phyloP scores from a whole-genome alignment of 345 rosid genomes.

The Citrus unshiu region DNA sequence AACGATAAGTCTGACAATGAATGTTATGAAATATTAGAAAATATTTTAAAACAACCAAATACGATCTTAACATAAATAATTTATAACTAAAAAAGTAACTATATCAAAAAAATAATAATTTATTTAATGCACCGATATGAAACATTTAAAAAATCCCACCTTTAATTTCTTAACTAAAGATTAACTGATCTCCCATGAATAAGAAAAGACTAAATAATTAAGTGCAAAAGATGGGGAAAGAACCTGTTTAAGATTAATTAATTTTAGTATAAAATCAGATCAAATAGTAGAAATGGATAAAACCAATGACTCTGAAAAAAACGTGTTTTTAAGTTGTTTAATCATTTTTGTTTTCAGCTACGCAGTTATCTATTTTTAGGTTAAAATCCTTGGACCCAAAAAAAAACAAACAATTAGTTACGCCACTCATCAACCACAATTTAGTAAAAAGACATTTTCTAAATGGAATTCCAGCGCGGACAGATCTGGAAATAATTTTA shows the following conservation, averaged over 20 bases:
- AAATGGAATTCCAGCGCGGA: background rate
- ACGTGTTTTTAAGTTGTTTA: background rate
- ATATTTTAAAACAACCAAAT: too few species aligned
- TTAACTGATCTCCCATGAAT: background rate
- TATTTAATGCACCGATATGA: background rate
- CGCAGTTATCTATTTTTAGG: background rate
- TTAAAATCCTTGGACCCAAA: background rate
- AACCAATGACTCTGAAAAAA: background rate
- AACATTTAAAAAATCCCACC: background rate
- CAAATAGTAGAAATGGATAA: background rate
- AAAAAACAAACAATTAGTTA: background rate
- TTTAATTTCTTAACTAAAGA: too few species aligned
- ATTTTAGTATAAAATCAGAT: background rate
- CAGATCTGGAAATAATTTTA: background rate
- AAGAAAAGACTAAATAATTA: background rate
- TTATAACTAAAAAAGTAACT: background rate
- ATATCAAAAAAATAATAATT: too few species aligned
- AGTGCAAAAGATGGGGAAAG: background rate
- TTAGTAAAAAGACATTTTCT: background rate
- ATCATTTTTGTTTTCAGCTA: too few species aligned
- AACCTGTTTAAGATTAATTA: too few species aligned
- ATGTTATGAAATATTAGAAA: too few species aligned
- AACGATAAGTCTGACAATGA: rapidly evolving
- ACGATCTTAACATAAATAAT: background rate
- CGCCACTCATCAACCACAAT: background rate